Evolutionary conservation across 345 rosid species (phyloP).

Genomic region (Camelina sativa): DNA sequence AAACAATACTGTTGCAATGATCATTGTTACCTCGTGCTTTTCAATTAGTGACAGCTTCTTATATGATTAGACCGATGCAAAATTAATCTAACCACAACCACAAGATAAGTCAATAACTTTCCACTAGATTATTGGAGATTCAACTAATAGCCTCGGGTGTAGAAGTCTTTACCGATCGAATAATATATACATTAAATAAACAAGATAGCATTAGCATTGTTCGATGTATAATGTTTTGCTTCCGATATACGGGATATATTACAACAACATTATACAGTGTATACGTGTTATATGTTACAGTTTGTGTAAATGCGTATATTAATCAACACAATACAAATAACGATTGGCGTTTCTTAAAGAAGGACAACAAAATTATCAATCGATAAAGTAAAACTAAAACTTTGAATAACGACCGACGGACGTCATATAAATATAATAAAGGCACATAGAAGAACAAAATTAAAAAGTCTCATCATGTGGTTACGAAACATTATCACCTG

Average conservation of each 20-base stretch:
- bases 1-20: neutral
- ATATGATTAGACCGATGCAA: neutral
- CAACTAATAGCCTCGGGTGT: neutral
- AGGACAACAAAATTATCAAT: no score
- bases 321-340: no score
- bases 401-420: neutral
- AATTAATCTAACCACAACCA: neutral
- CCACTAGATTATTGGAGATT: neutral
- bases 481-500: conserved; percentile 26
- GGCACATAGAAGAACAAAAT: neutral
- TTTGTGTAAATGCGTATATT: no score
- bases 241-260: no score
- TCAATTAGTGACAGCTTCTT: neutral
- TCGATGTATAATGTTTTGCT: no score
- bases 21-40: neutral
- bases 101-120: neutral
- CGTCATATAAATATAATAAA: neutral
- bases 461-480: neutral
- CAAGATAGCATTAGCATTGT: no score
- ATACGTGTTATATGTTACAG: neutral
- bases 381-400: neutral
- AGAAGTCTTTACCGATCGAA: no score
- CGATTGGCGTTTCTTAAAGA: neutral
- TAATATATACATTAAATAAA: no score
- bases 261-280: no score